These are phyloP conservation scores for Hericium erinaceus DNA, from an alignment of 768 basidiomycete genomes.

Conservation along the genomic window DNA sequence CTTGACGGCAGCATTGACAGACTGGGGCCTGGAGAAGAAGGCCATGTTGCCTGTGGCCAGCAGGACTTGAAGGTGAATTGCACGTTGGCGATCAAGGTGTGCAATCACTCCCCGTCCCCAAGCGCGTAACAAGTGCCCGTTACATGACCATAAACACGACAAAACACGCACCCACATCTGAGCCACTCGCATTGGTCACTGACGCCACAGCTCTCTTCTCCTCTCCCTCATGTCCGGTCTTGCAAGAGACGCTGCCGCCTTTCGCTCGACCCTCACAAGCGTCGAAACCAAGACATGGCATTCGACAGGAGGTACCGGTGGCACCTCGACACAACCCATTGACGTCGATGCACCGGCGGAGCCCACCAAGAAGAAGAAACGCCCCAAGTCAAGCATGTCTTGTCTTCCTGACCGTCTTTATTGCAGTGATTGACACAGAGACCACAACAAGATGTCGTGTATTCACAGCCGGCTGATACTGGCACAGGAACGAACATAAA, in stretches of 20 bases:
- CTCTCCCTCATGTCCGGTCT: conserved; percentile 50
- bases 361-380: conserved; percentile 36
- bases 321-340: conserved; percentile 27
- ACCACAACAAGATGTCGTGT: conserved; percentile 50
- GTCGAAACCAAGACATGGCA: conserved; percentile 75
- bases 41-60: conserved; percentile 36
- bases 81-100: background rate
- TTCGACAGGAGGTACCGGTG: conserved; percentile 24
- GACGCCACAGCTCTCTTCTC: background rate
- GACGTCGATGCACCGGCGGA: conserved; percentile 21
- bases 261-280: conserved; percentile 53
- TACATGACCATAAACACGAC: background rate
- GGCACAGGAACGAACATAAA: conserved; percentile 75
- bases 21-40: conserved; percentile 59
- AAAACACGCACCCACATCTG: conserved; percentile 4
- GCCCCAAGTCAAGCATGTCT: conserved; percentile 53
- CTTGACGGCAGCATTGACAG: conserved; percentile 52
- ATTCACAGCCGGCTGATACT: conserved; percentile 83
- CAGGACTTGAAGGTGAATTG: background rate
- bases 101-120: background rate
- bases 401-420: conserved; percentile 14
- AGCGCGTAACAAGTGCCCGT: background rate
- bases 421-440: conserved; percentile 9
- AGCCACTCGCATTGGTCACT: background rate
- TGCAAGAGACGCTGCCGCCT: conserved; percentile 60